Evolutionary conservation across 2,329 filamentous ascomycete species (phyloP), one percentile per base, ranked within the genome.

Genomic region (Atkinsonella hypoxylon): DNA sequence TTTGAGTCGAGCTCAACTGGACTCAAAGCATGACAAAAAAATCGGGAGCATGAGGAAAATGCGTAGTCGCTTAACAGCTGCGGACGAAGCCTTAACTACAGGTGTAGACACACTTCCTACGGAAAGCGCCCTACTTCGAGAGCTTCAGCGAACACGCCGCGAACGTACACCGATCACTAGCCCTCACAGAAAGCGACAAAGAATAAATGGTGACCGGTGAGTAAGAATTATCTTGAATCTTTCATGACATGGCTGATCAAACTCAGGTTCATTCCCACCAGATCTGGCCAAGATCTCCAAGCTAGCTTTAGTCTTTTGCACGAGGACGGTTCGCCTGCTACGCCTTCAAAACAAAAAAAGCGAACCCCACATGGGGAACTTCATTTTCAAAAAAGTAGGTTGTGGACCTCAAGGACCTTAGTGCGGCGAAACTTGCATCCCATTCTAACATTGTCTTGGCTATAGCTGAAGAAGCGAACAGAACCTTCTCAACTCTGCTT

Each of bases 221-320:
- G 63, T 63, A 39, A 26, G 34, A 36, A 26, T 9, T 13, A 17
- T 42, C 32, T 22, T 36, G 38, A 48, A 12, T 26, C 9, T 48
- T 45, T 20, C 17, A 31, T 34, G 42, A 49, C 41, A 51, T 15
- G 15, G 10, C 61, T 68, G 50, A 65, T 57, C 45, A 42, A 44
- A 36, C 47, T 52, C 63, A 95, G 93, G 61, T 98, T 98, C 65
- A 97, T 98, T 58, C 93, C 93, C 30, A 94, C 93, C 59, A 81
- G 93, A 41, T 85, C 90, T 56, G 93, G 91, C 6, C 89, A 95
- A 67, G 93, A 98, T 67, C 74, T 97, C 22, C 87, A 91, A 64
- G 89, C 91, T 49, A 94, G 89, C 67, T 97, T 93, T 69, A 95
- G 83, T 64, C 73, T 97, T 50, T 75, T 97, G 30, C 87, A 95